Base-by-base conservation (phyloP, 768 basidiomycete genomes). In the Russula virescens region DNA sequence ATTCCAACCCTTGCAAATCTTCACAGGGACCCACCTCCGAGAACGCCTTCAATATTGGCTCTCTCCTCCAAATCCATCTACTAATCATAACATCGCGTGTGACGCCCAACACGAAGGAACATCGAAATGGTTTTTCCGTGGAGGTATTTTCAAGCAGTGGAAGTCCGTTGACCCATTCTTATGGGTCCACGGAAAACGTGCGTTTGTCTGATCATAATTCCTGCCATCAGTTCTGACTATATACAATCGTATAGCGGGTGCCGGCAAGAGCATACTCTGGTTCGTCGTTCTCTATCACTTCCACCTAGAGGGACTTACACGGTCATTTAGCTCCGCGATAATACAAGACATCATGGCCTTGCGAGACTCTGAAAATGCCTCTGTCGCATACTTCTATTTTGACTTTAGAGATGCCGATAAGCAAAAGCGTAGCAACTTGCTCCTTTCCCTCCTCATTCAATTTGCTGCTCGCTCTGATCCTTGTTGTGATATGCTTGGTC, bases 191-290 rank as follows among this genome's bases (percentile, higher is more conserved):
- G 40, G 53, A 42, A 55, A 55, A n/a, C 38, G 53, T 55, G n/a
- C 7, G 54, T 47, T 25, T 25, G 43, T 48, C 51, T 40, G 14
- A 40, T 21, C 4, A 3, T n/a, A 13, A n/a, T 28, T 11, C 5
- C 5, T 40, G 2, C 38, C 38, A 40, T 40, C 11, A 40, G 11
- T 40, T n/a, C 13, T 40, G 38, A 40, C 14, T 11, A 16, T 16
- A 3, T 40, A 10, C 38, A 40, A 40, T 16, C 38, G 7, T n/a
- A 13, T 19, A 61, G 60, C 60, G 34, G 60, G 60, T 3, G 47
- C 60, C 0, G 54, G 61, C 13, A 62, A 56, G 18, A 62, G 35
- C 28, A 23, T 62, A 5, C 11, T 62, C 19, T 55, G 61, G 61
- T 62, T 31, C 4, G 61, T 25, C n/a, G 3, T 19, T 5, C 18